phyloP scores from a whole-genome alignment of 805 yeast species.

The Wickerhamia fluorescens region DNA sequence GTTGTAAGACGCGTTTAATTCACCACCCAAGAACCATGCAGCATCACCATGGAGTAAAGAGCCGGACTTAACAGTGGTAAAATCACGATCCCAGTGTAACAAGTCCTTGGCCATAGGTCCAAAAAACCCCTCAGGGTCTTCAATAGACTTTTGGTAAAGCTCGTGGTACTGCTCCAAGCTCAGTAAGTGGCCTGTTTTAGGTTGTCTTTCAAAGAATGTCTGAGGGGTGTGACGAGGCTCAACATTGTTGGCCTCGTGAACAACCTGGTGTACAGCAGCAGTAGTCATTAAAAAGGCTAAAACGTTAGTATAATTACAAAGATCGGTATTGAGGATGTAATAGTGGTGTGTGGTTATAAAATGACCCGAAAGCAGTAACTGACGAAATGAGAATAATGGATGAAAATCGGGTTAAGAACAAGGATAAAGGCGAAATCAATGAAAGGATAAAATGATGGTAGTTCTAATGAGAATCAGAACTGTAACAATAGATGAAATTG shows the following conservation, averaged over 20 bases:
- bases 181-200: constrained; percentile 52
- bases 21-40: constrained; percentile 77
- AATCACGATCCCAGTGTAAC: constrained; percentile 76
- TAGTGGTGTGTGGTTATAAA: no score
- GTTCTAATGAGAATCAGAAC: no score
- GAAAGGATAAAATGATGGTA: no score
- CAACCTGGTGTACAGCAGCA: constrained; percentile 36
- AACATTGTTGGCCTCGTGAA: constrained; percentile 55
- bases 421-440: no score
- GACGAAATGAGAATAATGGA: no score
- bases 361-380: no score
- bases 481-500: no score
- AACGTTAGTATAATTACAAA: not conserved
- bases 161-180: constrained; percentile 61
- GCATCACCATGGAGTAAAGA: constrained; percentile 48
- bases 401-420: no score
- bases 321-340: no score
- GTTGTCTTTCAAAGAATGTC: constrained; percentile 52
- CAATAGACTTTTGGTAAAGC: constrained; percentile 67
- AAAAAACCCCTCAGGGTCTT: constrained; percentile 75
- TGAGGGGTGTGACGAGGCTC: constrained; percentile 44
- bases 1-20: constrained; percentile 73
- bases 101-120: constrained; percentile 68
- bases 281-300: constrained; percentile 19
- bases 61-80: constrained; percentile 58